These are phyloP conservation scores for Alternaria longipes DNA, from an alignment of 2,329 filamentous ascomycete species.

Conservation along the genomic window DNA sequence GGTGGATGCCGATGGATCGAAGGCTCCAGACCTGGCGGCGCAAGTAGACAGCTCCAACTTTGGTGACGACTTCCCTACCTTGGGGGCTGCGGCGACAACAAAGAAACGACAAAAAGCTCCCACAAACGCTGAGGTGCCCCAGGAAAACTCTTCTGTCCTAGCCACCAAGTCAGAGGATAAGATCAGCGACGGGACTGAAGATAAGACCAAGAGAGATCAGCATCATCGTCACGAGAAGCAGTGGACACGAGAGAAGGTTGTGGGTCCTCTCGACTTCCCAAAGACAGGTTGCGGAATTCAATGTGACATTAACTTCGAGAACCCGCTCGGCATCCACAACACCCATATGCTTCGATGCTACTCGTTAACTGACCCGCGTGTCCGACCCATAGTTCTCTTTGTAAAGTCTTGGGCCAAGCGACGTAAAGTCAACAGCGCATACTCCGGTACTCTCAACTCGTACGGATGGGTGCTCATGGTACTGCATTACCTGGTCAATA, in stretches of 20 bases:
- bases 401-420: conserved; percentile 91
- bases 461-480: conserved; percentile 95
- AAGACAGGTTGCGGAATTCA: conserved; percentile 81
- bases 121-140: conserved; percentile 7
- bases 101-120: conserved; percentile 10
- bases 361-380: conserved; percentile 78
- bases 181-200: conserved; percentile 14
- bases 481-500: conserved; percentile 86
- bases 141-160: conserved; percentile 28
- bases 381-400: conserved; percentile 81
- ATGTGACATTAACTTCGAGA: conserved; percentile 92
- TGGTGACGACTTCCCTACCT: conserved; percentile 13
- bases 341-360: conserved; percentile 85
- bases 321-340: conserved; percentile 83
- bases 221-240: conserved; percentile 38
- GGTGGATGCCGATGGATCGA: conserved; percentile 20
- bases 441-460: conserved; percentile 84
- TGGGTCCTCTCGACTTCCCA: conserved; percentile 75
- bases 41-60: conserved; percentile 17
- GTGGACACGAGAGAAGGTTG: conserved; percentile 58
- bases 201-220: conserved; percentile 21
- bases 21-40: conserved; percentile 12
- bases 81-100: conserved; percentile 7
- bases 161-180: conserved; percentile 9
- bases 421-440: conserved; percentile 85